These are phyloP conservation scores for Corylus heterophylla DNA, from an alignment of 306 rosid species.

Conservation along the genomic window DNA sequence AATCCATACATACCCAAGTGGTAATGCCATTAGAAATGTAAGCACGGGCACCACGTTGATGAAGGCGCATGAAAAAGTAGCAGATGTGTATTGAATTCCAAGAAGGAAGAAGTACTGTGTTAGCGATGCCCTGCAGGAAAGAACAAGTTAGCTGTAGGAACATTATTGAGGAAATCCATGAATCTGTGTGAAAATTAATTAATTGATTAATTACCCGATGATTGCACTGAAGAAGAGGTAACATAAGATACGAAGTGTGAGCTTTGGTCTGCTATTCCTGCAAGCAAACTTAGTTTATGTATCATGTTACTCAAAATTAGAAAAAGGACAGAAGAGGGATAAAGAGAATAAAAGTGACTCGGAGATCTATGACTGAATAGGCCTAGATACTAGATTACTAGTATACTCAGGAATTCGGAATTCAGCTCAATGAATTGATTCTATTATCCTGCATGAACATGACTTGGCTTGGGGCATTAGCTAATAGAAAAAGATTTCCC, in stretches of 20 bases:
- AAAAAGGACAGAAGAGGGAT: background rate
- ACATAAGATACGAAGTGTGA: conserved; percentile 62
- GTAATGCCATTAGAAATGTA: conserved; percentile 81
- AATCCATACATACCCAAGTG: conserved; percentile 61
- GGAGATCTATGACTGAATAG: conserved; percentile 16
- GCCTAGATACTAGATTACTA: background rate
- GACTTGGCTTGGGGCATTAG: conserved; percentile 3
- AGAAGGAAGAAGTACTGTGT: conserved; percentile 84
- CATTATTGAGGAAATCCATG: background rate
- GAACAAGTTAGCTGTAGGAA: background rate
- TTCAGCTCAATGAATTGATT: background rate
- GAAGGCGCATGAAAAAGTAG: conserved; percentile 86
- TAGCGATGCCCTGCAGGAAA: conserved; percentile 64
- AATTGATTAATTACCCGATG: conserved; percentile 67
- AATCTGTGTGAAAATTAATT: background rate
- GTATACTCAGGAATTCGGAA: background rate
- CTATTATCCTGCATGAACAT: conserved; percentile 13
- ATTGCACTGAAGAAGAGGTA: conserved; percentile 84
- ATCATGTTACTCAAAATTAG: background rate
- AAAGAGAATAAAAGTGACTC: background rate
- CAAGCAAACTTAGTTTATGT: conserved; percentile 29
- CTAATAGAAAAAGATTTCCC: conserved; percentile 11
- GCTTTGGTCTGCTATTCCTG: conserved; percentile 64
- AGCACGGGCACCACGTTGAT: conserved; percentile 74
- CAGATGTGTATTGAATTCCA: conserved; percentile 88